Conservation (phyloP, 1,284 basidiomycete species). For the Gymnopus androsaceus region DNA sequence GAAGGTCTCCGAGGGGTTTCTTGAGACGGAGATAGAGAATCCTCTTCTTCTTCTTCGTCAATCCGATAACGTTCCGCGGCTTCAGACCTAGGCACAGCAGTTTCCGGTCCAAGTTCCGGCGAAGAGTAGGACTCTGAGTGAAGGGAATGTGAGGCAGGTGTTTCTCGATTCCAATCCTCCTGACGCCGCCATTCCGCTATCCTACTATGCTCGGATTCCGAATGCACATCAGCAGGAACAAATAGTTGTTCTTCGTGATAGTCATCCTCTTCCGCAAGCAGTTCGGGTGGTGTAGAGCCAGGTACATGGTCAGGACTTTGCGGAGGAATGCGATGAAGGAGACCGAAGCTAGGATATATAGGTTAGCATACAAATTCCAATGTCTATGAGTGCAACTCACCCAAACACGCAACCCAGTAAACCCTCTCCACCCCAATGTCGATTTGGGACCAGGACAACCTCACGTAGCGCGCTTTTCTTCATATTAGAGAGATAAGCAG, state of each 20-base stretch:
- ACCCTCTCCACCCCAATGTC: constrained; percentile 95
- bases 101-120: constrained; percentile 24
- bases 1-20: constrained; percentile 20
- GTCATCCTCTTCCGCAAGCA: constrained; percentile 49
- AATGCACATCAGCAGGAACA: constrained; percentile 65
- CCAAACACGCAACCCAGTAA: constrained; percentile 93
- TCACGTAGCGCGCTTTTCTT: constrained; percentile 78
- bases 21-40: constrained; percentile 11
- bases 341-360: constrained; percentile 58
- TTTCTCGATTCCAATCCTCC: constrained; percentile 42
- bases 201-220: constrained; percentile 35
- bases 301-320: constrained; percentile 55
- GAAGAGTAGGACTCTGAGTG: constrained; percentile 22
- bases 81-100: constrained; percentile 1
- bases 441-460: constrained; percentile 90
- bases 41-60: constrained; percentile 22
- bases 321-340: constrained; percentile 88
- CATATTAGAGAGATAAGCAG: not conserved
- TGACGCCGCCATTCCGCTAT: constrained; percentile 39
- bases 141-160: constrained; percentile 22
- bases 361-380: constrained; percentile 11
- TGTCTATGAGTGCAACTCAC: constrained; percentile 45
- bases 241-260: constrained; percentile 68
- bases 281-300: constrained; percentile 54
- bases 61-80: constrained; percentile 14